Evolutionary conservation across 805 yeast genomes (phyloP).

Genomic region (Hanseniaspora singularis): DNA sequence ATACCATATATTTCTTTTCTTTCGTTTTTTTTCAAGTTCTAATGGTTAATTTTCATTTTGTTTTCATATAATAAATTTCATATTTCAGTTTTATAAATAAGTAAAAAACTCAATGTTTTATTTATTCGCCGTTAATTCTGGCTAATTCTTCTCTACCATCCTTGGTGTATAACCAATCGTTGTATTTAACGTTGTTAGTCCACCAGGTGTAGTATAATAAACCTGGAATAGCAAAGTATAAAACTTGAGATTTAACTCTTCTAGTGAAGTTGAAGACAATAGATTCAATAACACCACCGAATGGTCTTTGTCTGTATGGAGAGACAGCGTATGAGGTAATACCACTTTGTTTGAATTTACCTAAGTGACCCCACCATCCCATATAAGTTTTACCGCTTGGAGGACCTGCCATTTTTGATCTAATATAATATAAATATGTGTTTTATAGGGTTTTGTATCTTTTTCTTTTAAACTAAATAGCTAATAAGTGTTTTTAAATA

Average conservation of each 20-base stretch:
- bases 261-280: constrained; percentile 89
- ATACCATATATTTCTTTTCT: too few relatives aligned
- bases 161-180: constrained; percentile 89
- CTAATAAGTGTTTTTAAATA: too few relatives aligned
- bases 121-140: constrained; percentile 36
- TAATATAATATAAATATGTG: not conserved
- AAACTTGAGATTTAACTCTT: constrained; percentile 76
- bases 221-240: constrained; percentile 69
- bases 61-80: not conserved
- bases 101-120: too few relatives aligned
- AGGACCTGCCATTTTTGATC: constrained; percentile 44
- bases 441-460: not conserved
- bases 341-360: constrained; percentile 78
- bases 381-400: constrained; percentile 64
- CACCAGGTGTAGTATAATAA: constrained; percentile 74
- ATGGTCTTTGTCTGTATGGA: constrained; percentile 85
- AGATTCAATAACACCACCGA: constrained; percentile 73
- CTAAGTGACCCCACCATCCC: constrained; percentile 98
- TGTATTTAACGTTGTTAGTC: constrained; percentile 78
- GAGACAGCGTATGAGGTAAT: constrained; percentile 81
- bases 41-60: too few relatives aligned
- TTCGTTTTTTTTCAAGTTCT: too few relatives aligned
- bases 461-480: too few relatives aligned
- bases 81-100: not conserved
- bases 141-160: constrained; percentile 93